Percentiles rank a stretch among this genome's conserved stretches.
Evolutionary conservation across 148 eudicot species (phyloP).

Genomic region (Chenopodium formosanum): DNA sequence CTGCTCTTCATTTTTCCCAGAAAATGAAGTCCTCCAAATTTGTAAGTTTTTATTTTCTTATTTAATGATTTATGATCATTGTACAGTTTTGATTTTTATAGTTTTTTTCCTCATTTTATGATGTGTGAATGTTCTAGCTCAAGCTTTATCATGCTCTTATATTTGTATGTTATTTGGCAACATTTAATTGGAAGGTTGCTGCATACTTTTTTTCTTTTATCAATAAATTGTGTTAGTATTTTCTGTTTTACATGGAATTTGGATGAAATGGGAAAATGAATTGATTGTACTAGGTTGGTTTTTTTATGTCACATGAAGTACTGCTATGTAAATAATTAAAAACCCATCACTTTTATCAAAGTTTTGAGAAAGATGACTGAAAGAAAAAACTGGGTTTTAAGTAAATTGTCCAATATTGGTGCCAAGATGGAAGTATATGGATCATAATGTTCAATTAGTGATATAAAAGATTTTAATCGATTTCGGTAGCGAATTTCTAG

Average conservation of each 20-base stretch:
- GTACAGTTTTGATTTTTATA: background rate
- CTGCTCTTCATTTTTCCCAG: background rate
- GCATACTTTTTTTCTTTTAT: too few relatives aligned
- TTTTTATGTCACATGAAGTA: background rate
- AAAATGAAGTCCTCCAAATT: slow-evolving; percentile 33
- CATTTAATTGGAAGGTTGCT: background rate
- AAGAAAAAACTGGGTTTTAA: background rate
- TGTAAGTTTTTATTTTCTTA: slow-evolving; percentile 20
- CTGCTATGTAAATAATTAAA: background rate
- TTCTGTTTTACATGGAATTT: background rate
- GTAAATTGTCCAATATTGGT: background rate
- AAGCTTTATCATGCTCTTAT: background rate
- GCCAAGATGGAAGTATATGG: background rate
- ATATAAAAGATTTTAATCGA: background rate
- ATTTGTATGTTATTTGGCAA: background rate
- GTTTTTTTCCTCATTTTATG: background rate
- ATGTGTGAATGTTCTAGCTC: background rate
- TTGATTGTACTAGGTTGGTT: background rate
- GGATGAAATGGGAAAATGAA: background rate
- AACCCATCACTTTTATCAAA: background rate
- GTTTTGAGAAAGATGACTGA: background rate
- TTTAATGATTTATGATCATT: background rate
- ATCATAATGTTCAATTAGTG: background rate
- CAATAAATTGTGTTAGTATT: background rate
- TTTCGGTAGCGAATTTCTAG: background rate